These are phyloP conservation scores for Termitomyces sp. DNA, from an alignment of 768 basidiomycete genomes.

Conservation along the genomic window DNA sequence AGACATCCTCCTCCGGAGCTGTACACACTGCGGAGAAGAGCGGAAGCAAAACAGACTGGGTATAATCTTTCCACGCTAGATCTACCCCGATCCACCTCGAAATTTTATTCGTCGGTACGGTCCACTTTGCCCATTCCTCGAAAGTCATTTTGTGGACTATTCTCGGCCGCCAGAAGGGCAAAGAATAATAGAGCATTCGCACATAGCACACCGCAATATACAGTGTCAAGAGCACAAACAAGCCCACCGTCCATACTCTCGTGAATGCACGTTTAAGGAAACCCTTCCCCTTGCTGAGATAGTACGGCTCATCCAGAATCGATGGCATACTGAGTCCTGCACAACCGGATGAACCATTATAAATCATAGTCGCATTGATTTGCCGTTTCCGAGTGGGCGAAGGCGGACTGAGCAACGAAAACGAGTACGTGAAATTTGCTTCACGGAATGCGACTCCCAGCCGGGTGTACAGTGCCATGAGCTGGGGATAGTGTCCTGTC, in stretches of 20 bases:
- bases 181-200: slow-evolving; percentile 33
- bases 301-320: slow-evolving; percentile 20
- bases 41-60: slow-evolving; percentile 49
- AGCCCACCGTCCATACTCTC: slow-evolving; percentile 23
- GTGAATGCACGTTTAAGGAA: slow-evolving; percentile 12
- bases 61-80: slow-evolving; percentile 45
- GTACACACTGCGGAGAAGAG: slow-evolving; percentile 75
- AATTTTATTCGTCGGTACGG: slow-evolving; percentile 34
- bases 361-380: slow-evolving; percentile 50
- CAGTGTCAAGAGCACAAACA: slow-evolving; percentile 38
- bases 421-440: slow-evolving; percentile 67
- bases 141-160: slow-evolving; percentile 34
- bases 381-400: slow-evolving; percentile 16
- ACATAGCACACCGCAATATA: slow-evolving; percentile 42
- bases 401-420: slow-evolving; percentile 42
- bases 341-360: slow-evolving; percentile 57
- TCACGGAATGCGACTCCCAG: slow-evolving; percentile 53
- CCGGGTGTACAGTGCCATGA: slow-evolving; percentile 61
- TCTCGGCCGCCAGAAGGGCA: slow-evolving; percentile 34
- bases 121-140: slow-evolving; percentile 39
- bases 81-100: slow-evolving; percentile 43
- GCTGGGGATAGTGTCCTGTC: slow-evolving; percentile 66
- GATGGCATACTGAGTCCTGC: slow-evolving; percentile 50
- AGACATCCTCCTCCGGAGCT: slow-evolving; percentile 47
- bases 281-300: slow-evolving; percentile 13